These are phyloP conservation scores for Hibiscus trionum DNA, from an alignment of 345 rosid genomes.

Conservation along the genomic window DNA sequence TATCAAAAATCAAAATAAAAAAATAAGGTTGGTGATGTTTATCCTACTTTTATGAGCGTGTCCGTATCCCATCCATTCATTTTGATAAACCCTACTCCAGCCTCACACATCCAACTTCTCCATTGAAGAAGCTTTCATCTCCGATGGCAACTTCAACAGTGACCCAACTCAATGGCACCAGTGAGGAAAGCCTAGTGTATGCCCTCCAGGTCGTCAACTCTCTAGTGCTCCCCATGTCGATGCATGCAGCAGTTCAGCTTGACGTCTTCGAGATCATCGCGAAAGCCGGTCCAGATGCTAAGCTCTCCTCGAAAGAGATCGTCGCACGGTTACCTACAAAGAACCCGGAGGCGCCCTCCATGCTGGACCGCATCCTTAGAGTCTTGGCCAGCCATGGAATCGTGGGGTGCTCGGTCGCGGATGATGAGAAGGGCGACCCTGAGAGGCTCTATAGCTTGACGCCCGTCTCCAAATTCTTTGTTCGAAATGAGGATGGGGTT, in stretches of 20 bases:
- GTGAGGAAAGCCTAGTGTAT: not conserved
- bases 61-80: too few relatives aligned
- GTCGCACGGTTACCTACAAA: not conserved
- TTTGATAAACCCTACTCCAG: not conserved
- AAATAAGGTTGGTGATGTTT: too few relatives aligned
- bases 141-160: not conserved
- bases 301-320: slow-evolving; percentile 29
- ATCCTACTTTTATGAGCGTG: too few relatives aligned
- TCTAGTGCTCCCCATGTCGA: not conserved
- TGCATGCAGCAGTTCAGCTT: slow-evolving; percentile 24
- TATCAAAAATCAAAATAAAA: too few relatives aligned
- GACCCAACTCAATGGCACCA: not conserved
- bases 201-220: slow-evolving; percentile 13
- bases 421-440: not conserved
- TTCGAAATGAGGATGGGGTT: not conserved
- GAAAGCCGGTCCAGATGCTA: slow-evolving; percentile 16
- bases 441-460: not conserved
- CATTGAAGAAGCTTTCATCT: not conserved
- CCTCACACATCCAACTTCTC: too few relatives aligned
- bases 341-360: not conserved
- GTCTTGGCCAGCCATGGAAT: not conserved
- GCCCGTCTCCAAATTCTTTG: too few relatives aligned
- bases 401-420: not conserved
- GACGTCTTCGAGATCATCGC: slow-evolving; percentile 31
- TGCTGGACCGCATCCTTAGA: not conserved